phyloP scores from a whole-genome alignment of 2,329 filamentous ascomycete genomes.

The Xylariaceae sp. region DNA sequence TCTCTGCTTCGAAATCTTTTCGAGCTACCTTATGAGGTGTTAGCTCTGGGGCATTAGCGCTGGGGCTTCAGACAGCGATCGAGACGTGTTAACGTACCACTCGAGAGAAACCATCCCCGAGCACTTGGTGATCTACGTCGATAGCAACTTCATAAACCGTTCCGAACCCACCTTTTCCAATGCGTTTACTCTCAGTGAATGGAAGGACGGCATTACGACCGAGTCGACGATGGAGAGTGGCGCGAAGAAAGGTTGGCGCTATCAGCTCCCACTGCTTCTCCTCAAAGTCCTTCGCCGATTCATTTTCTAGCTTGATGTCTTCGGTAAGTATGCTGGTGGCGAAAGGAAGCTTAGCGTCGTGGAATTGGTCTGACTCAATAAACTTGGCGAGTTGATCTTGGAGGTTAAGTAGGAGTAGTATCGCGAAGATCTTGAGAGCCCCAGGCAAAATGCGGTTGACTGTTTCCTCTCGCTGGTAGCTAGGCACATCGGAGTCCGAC shows the following conservation, averaged over 20 bases:
- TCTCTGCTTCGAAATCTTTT: slow-evolving; percentile 4
- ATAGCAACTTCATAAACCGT: slow-evolving; percentile 4
- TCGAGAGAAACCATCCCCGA: not conserved
- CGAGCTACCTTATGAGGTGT: slow-evolving; percentile 5
- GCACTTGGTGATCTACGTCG: slow-evolving; percentile 3
- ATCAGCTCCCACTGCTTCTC: slow-evolving; percentile 10
- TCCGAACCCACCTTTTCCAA: slow-evolving; percentile 5
- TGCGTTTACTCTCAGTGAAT: not conserved
- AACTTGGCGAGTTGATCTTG: slow-evolving; percentile 1
- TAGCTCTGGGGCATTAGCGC: too few species aligned
- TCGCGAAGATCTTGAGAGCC: slow-evolving; percentile 4
- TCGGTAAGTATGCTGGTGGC: not conserved
- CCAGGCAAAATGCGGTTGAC: not conserved
- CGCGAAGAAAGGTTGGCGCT: slow-evolving; percentile 5
- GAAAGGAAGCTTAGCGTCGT: slow-evolving; percentile 10
- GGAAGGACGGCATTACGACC: not conserved
- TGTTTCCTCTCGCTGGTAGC: slow-evolving; percentile 1
- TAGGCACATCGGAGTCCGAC: slow-evolving; percentile 1
- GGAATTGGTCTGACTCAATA: slow-evolving; percentile 6
- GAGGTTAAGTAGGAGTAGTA: slow-evolving; percentile 2
- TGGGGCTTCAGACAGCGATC: too few species aligned
- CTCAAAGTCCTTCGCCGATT: slow-evolving; percentile 3
- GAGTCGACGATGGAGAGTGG: slow-evolving; percentile 1
- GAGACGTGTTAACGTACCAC: too few species aligned
- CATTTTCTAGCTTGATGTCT: slow-evolving; percentile 3